Conservation (phyloP, 73 alveolate genomes). For the Paramecium octaurelia region DNA sequence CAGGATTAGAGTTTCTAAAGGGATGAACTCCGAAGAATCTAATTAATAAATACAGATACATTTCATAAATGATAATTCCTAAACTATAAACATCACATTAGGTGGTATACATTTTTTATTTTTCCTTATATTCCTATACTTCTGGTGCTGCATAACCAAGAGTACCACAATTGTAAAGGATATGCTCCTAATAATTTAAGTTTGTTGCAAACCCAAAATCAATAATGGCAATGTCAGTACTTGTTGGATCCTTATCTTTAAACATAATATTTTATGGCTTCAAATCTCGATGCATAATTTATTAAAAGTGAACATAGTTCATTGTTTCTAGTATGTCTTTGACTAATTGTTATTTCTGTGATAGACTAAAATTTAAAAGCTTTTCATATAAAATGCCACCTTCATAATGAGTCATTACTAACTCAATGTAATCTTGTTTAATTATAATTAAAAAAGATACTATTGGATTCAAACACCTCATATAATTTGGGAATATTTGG, state of each 20-base stretch:
- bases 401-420: constrained; percentile 2
- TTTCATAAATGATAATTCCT: background rate
- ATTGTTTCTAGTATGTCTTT: background rate
- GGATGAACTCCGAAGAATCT: background rate
- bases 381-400: background rate
- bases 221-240: background rate
- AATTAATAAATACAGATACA: background rate
- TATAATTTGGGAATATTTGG: background rate
- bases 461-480: background rate
- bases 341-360: background rate
- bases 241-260: background rate
- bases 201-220: constrained; percentile 22
- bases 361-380: background rate
- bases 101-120: background rate
- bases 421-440: background rate
- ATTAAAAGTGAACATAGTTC: background rate
- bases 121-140: constrained; percentile 36
- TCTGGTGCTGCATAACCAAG: constrained; percentile 78
- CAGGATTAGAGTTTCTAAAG: background rate
- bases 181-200: background rate
- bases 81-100: background rate
- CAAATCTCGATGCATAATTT: background rate
- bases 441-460: background rate
- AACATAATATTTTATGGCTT: background rate
- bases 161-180: constrained; percentile 67